Conservation (phyloP, 2,329 filamentous ascomycete species). For the Trichoderma sp. region DNA sequence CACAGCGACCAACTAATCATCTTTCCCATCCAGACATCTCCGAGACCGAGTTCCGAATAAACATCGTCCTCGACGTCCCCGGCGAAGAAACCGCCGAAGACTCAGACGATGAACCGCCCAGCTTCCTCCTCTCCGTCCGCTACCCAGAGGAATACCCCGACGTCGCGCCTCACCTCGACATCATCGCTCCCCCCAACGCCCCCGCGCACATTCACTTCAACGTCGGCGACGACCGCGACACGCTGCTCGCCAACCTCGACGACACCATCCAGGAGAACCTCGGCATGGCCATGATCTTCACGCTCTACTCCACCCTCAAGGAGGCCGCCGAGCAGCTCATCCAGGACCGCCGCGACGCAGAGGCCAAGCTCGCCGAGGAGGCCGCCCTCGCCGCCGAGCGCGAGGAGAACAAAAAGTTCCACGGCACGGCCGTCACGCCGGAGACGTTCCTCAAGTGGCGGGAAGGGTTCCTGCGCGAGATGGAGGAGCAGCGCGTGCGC, state of each 20-base stretch:
- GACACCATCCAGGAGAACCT: constrained; percentile 87
- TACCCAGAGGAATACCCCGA: constrained; percentile 94
- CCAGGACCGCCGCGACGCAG: constrained; percentile 69
- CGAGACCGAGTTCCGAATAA: constrained; percentile 85
- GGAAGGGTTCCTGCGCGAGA: constrained; percentile 75
- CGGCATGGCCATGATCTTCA: constrained; percentile 98
- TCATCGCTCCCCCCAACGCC: constrained; percentile 73
- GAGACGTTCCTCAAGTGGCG: constrained; percentile 87
- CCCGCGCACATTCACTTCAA: constrained; percentile 73
- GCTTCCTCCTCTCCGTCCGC: constrained; percentile 79
- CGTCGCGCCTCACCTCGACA: constrained; percentile 78
- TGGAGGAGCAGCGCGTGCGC: constrained; percentile 70
- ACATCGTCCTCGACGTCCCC: constrained; percentile 78
- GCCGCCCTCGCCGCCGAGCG: constrained; percentile 66
- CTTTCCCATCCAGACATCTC: constrained; percentile 69
- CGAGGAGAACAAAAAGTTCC: constrained; percentile 96
- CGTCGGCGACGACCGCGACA: constrained; percentile 76
- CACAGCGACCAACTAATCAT: not conserved
- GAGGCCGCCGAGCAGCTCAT: constrained; percentile 89
- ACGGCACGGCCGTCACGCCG: constrained; percentile 84
- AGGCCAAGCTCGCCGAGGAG: constrained; percentile 62
- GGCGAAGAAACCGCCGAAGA: constrained; percentile 64
- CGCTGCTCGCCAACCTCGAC: constrained; percentile 70
- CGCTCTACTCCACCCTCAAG: constrained; percentile 83
- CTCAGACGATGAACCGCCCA: constrained; percentile 61